Conservation (phyloP, 1,284 basidiomycete genomes). For the Cryptococcus sp. region DNA sequence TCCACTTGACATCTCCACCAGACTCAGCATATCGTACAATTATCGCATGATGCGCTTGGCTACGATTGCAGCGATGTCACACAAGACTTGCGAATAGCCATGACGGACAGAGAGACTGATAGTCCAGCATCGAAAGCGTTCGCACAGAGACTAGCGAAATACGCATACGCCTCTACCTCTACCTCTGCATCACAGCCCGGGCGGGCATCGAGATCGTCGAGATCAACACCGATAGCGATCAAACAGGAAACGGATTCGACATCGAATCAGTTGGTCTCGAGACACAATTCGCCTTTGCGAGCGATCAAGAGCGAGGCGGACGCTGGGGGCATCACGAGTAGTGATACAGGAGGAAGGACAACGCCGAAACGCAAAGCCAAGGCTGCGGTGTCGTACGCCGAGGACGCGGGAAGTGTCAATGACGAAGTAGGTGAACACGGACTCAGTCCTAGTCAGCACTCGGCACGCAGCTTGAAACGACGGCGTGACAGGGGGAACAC, state of each 20-base stretch:
- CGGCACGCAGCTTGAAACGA: no score
- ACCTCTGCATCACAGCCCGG: background rate
- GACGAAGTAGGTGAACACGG: background rate
- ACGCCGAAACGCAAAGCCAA: background rate
- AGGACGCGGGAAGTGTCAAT: background rate
- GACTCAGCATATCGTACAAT: background rate
- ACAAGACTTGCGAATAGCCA: background rate
- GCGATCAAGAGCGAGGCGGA: slow-evolving; percentile 2
- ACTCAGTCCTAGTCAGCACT: background rate
- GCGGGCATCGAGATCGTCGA: background rate
- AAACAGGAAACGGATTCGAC: background rate
- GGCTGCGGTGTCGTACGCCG: background rate
- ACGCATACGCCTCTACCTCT: background rate
- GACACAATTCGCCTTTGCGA: background rate
- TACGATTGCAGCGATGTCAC: background rate
- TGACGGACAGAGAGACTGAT: background rate
- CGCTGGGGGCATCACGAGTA: background rate
- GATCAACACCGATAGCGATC: background rate
- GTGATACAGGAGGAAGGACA: background rate
- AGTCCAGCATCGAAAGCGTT: slow-evolving; percentile 1
- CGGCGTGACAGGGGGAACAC: background rate
- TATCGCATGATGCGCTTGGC: background rate
- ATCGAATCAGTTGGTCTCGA: background rate
- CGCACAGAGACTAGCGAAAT: background rate
- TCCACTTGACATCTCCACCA: slow-evolving; percentile 6